phyloP scores from a whole-genome alignment of 106 monocot species.

The Dendrobium huoshanense region DNA sequence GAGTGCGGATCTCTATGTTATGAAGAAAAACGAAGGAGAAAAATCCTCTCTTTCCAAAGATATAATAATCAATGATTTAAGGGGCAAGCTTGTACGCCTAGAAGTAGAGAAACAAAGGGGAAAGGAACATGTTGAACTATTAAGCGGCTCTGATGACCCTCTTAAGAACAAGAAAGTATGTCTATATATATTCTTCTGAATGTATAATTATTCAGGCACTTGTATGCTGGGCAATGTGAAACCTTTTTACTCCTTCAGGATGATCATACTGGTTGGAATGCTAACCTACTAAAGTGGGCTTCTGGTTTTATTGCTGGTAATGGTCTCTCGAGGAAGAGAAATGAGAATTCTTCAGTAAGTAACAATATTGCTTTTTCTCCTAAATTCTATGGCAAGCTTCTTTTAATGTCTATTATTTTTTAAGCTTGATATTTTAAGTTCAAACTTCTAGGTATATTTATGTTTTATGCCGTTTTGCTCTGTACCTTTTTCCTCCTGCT shows the following conservation, averaged over 20 bases:
- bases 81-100: constrained; percentile 81
- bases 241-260: constrained; percentile 30
- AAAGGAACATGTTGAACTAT: constrained; percentile 78
- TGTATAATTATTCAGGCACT: not conserved
- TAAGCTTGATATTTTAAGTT: not conserved
- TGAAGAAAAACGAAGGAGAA: constrained; percentile 44
- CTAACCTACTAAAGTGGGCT: constrained; percentile 90
- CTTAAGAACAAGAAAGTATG: constrained; percentile 38
- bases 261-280: constrained; percentile 62
- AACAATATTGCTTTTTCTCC: not conserved
- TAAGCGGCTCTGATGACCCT: constrained; percentile 52
- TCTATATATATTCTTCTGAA: not conserved
- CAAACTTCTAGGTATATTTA: not conserved
- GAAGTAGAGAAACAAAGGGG: constrained; percentile 73
- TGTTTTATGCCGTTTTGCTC: too few relatives aligned
- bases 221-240: not conserved
- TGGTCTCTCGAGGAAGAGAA: constrained; percentile 48
- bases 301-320: constrained; percentile 72
- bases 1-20: constrained; percentile 76
- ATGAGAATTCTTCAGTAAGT: constrained; percentile 31
- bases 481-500: too few relatives aligned
- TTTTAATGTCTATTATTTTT: not conserved
- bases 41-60: constrained; percentile 27
- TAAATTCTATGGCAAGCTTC: not conserved
- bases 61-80: constrained; percentile 75